Conservation (phyloP, 2,329 filamentous ascomycete species). For the Penicillium hordei region DNA sequence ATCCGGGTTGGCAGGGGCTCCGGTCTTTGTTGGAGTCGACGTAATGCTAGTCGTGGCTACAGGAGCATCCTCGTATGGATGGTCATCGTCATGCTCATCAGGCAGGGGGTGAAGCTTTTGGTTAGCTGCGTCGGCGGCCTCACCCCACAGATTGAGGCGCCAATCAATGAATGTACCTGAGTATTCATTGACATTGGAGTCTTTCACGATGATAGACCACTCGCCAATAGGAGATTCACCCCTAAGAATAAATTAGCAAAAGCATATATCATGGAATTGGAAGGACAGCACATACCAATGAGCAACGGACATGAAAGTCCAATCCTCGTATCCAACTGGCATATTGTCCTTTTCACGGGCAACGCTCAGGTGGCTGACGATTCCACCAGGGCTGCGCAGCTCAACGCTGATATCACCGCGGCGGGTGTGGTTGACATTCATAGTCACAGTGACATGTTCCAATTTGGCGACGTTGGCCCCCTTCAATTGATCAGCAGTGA, state of each 20-base stretch:
- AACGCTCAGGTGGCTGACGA: slow-evolving; percentile 81
- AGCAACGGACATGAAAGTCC: slow-evolving; percentile 98
- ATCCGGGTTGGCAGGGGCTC: slow-evolving; percentile 51
- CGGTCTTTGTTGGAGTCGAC: slow-evolving; percentile 48
- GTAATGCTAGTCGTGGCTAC: slow-evolving; percentile 65
- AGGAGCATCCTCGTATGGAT: slow-evolving; percentile 66
- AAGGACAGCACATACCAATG: slow-evolving; percentile 68
- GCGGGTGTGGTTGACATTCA: slow-evolving; percentile 87
- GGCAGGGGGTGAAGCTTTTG: slow-evolving; percentile 78
- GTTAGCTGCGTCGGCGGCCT: slow-evolving; percentile 72
- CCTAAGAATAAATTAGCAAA: slow-evolving; percentile 54
- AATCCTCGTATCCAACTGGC: slow-evolving; percentile 75
- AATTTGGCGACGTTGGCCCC: slow-evolving; percentile 79
- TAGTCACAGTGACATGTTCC: slow-evolving; percentile 95
- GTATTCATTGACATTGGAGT: slow-evolving; percentile 73
- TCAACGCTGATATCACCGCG: slow-evolving; percentile 93
- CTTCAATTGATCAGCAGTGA: slow-evolving; percentile 78
- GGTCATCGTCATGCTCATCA: slow-evolving; percentile 75
- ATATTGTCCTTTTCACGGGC: slow-evolving; percentile 68
- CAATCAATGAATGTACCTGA: slow-evolving; percentile 83
- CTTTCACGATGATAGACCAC: slow-evolving; percentile 89
- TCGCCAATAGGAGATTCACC: slow-evolving; percentile 83
- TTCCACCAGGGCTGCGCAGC: slow-evolving; percentile 75
- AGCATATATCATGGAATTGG: background rate
- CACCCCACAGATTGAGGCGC: slow-evolving; percentile 92